Percentiles rank a stretch among this genome's conserved stretches.
These are phyloP conservation scores for Exobasidium cylindrosporum DNA, from an alignment of 1,284 basidiomycete species.

Conservation along the genomic window DNA sequence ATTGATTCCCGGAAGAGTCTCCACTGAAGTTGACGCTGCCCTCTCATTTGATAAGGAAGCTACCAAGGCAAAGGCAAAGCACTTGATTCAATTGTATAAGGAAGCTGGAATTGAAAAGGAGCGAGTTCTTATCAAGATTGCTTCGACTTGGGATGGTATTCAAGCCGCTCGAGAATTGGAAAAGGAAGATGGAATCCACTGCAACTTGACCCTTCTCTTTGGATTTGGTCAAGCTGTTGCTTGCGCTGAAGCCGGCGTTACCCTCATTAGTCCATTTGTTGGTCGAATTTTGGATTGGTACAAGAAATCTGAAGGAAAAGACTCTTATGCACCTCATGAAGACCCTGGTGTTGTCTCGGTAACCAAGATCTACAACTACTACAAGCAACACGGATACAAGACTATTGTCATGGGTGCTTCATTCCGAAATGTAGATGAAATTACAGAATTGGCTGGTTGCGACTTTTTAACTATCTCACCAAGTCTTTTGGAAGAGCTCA, in stretches of 20 bases:
- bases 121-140: slow-evolving; percentile 92
- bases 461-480: slow-evolving; percentile 94
- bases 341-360: slow-evolving; percentile 98
- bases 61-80: slow-evolving; percentile 77
- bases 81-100: slow-evolving; percentile 91
- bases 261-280: slow-evolving; percentile 98
- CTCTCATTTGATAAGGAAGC: slow-evolving; percentile 92
- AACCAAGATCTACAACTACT: slow-evolving; percentile 90
- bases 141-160: slow-evolving; percentile 99
- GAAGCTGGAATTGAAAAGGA: slow-evolving; percentile 86
- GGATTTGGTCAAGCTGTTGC: slow-evolving; percentile 98
- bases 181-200: slow-evolving; percentile 80
- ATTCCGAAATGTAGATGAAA: slow-evolving; percentile 84
- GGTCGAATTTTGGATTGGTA: slow-evolving; percentile 65
- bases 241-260: slow-evolving; percentile 94
- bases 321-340: slow-evolving; percentile 56
- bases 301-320: slow-evolving; percentile 49
- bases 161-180: slow-evolving; percentile 96
- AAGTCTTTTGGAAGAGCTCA: slow-evolving; percentile 83
- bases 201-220: slow-evolving; percentile 97
- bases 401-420: slow-evolving; percentile 99
- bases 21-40: slow-evolving; percentile 96
- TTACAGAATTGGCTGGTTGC: slow-evolving; percentile 88
- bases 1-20: slow-evolving; percentile 97
- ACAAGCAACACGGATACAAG: slow-evolving; percentile 97